Conservation (phyloP, 768 basidiomycete species). For the Podaxis sp. region DNA sequence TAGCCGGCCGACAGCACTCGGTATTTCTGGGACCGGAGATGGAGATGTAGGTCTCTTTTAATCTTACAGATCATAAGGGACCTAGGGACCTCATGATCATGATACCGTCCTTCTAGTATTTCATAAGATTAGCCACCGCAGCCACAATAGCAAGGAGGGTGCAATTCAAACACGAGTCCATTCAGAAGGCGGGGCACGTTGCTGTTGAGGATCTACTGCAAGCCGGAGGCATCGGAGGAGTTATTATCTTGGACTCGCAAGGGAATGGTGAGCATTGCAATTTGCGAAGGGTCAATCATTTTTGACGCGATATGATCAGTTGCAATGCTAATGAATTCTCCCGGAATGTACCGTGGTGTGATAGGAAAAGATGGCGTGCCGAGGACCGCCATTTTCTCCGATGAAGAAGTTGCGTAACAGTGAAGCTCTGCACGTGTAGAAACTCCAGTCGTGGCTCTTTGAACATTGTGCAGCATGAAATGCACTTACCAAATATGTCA, state of each 20-base stretch:
- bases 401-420: constrained; percentile 44
- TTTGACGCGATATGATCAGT: constrained; percentile 35
- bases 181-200: constrained; percentile 47
- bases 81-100: neutral
- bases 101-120: constrained; percentile 46
- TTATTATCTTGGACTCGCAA: constrained; percentile 64
- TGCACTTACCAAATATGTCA: constrained; percentile 7
- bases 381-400: constrained; percentile 72
- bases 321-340: constrained; percentile 68
- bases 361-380: constrained; percentile 65
- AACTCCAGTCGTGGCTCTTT: neutral
- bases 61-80: constrained; percentile 5
- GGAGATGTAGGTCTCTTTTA: constrained; percentile 56
- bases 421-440: neutral
- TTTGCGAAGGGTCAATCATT: neutral
- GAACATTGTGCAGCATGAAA: neutral
- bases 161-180: constrained; percentile 50
- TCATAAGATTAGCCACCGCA: constrained; percentile 67
- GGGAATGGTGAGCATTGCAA: constrained; percentile 53
- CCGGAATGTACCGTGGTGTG: constrained; percentile 81
- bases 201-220: constrained; percentile 55
- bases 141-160: constrained; percentile 65
- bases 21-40: constrained; percentile 82
- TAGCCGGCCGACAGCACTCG: constrained; percentile 41
- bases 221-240: constrained; percentile 66